A percentile compares a stretch with the other conserved stretches of the same genome.
Conservation (phyloP, 495 filamentous ascomycete species). For the Talaromyces stipitatus region DNA sequence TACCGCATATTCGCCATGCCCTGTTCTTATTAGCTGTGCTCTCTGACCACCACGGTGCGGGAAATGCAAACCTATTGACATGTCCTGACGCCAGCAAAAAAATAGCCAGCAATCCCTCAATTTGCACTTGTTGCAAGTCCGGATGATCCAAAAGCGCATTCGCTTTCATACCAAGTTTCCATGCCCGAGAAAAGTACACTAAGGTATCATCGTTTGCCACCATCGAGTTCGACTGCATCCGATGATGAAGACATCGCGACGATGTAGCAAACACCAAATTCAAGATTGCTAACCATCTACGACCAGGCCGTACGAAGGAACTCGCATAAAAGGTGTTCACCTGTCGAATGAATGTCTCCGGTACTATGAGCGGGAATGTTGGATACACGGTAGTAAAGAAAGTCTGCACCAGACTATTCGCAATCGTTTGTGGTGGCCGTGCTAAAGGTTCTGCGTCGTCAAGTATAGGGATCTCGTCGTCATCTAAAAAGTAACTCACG, state of each 20-base stretch:
- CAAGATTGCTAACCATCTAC: slow-evolving; percentile 50
- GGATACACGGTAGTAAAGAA: slow-evolving; percentile 53
- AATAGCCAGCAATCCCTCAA: slow-evolving; percentile 48
- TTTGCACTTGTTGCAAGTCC: slow-evolving; percentile 51
- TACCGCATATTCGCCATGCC: slow-evolving; percentile 53
- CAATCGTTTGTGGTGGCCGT: slow-evolving; percentile 41
- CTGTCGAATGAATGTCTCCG: slow-evolving; percentile 33
- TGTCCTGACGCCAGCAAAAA: slow-evolving; percentile 53
- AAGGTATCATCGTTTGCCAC: slow-evolving; percentile 37
- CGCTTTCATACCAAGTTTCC: slow-evolving; percentile 43
- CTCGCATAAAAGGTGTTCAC: slow-evolving; percentile 31
- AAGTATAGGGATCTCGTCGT: slow-evolving; percentile 34
- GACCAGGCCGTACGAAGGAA: slow-evolving; percentile 26
- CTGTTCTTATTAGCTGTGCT: slow-evolving; percentile 18
- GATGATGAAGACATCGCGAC: slow-evolving; percentile 37
- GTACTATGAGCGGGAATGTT: slow-evolving; percentile 52
- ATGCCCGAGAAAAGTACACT: slow-evolving; percentile 51
- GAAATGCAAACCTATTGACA: slow-evolving; percentile 43
- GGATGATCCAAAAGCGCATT: slow-evolving; percentile 43
- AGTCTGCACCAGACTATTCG: slow-evolving; percentile 42
- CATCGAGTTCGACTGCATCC: slow-evolving; percentile 29
- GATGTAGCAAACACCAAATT: slow-evolving; percentile 63
- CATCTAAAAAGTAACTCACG: slow-evolving; percentile 51
- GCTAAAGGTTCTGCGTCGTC: slow-evolving; percentile 38
- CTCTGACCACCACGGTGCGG: background rate